Evolutionary conservation across 495 filamentous ascomycete genomes (phyloP), one percentile per base, ranked within the genome.

Genomic region (Coniosporium apollinis): DNA sequence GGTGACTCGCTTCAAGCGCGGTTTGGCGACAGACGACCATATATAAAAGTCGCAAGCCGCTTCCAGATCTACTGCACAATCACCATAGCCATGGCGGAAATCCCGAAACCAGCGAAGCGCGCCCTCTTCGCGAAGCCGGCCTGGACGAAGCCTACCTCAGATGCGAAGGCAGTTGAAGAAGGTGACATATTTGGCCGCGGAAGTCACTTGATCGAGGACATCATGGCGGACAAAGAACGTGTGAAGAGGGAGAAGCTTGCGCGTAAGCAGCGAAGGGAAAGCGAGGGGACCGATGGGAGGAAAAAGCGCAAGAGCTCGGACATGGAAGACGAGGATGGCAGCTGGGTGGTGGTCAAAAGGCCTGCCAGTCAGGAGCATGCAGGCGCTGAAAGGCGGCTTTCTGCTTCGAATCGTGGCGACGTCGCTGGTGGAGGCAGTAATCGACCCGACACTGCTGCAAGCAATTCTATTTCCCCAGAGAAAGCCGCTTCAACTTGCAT

Each of bases 91-190:
- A n/a, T n/a, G n/a, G n/a, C n/a, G n/a, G n/a, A n/a, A n/a, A 19
- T 6, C 1, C 33, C 54, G 6, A 22, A 47, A 7, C 38, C 50
- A 19, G 31, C 42, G 13, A 80, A 76, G 60, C 65, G 62, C 34
- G 63, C 65, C 1, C 64, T 83, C 20, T 82, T 82, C 51, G 82
- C 74, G 22, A 75, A 72, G 49, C 72, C 76, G 19, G 62, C 67
- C 1, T 75, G 64, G 55, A 60, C 66, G 25, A 66, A 39, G 7
- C 14, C 52, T 28, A 57, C 53, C 43, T 19, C 37, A 38, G 15
- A 29, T 3, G 42, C 57, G 11, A 45, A 51, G 2, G 59, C 62
- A 17, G 56, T 56, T 7, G 60, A 69, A 19, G 55, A 58, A 8
- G 42, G 68, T 5, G 66, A 74, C 14, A 68, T 85, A 28, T 86